Conservation (phyloP, 2,329 filamentous ascomycete species). For the Emericellopsis atlantica region DNA sequence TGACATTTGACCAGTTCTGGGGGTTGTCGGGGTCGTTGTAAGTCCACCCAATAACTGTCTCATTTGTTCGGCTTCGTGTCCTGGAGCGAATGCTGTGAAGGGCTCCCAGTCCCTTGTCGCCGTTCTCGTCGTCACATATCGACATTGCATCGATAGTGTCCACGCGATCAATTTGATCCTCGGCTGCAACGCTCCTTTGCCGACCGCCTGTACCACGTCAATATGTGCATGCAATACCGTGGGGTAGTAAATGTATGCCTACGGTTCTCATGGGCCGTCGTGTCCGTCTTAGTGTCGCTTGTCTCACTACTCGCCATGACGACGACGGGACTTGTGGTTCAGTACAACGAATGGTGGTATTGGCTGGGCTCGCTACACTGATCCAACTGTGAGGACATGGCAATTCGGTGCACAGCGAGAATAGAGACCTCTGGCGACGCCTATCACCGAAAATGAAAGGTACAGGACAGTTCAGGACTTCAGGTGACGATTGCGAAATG, state of each 20-base stretch:
- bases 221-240: not conserved
- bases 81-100: constrained; percentile 20
- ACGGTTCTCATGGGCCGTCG: not conserved
- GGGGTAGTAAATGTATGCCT: not conserved
- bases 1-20: constrained; percentile 34
- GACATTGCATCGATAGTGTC: constrained; percentile 14
- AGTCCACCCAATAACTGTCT: constrained; percentile 30
- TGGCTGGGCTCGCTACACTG: too few relatives aligned
- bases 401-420: too few relatives aligned
- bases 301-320: not conserved
- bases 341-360: too few relatives aligned
- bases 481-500: too few relatives aligned
- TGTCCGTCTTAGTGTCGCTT: not conserved
- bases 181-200: constrained; percentile 9
- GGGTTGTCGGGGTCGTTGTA: constrained; percentile 36
- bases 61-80: constrained; percentile 16
- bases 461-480: too few relatives aligned
- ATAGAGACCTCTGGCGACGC: too few relatives aligned
- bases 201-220: constrained; percentile 9
- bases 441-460: too few relatives aligned
- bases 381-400: too few relatives aligned
- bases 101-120: constrained; percentile 18
- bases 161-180: constrained; percentile 11
- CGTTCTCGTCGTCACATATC: constrained; percentile 29
- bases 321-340: too few relatives aligned